Base-by-base conservation (phyloP, 805 yeast genomes). In the Saturnispora hagleri region DNA sequence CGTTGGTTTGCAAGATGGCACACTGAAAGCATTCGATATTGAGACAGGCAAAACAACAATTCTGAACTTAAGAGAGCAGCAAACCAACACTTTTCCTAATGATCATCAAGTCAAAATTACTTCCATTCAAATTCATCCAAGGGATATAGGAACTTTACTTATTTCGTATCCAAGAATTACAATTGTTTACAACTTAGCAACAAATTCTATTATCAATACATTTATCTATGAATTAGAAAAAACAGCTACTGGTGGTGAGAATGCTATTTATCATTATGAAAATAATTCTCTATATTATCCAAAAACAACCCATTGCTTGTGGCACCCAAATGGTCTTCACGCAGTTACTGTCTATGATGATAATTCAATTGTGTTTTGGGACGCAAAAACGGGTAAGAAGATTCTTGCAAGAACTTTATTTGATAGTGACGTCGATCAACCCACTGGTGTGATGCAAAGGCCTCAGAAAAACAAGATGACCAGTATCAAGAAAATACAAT, bases 321-420 rank as follows among this genome's bases (percentile, higher is more conserved):
- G 87, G 79, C 97, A 91, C 66, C 99, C 99, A 2, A 89, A 89
- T 62, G 97, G 98, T 0, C 75, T 89, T 44, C 95, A 90, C 62
- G 69, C 88, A 3, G 75, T 86, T 20, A 83, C 96, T 0, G 76
- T 81, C 2, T 95, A 91, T 65, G 81, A 72, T 22, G 96, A 90
- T 61, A 91, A 91, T 50, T 78, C 95, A 0, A 61, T 93, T 36
- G 96, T 81, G 1, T 93, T 93, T 62, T 93, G 98, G 97, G 99
- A 93, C 66, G 85, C 88, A 1, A 75, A 81, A 33, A 82, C 82
- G 36, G 97, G 95, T 0, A 78, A 79, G 15, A 68, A 81, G 43
- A 71, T 93, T 13, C 82, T 82, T 50, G 93, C 97, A 1, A 76
- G 97, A 58, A 76, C 86, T 1, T 55, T 84, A 4, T 76, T 76